These are phyloP conservation scores for Daldinia vernicosa DNA, from an alignment of 495 filamentous ascomycete species.

Conservation along the genomic window DNA sequence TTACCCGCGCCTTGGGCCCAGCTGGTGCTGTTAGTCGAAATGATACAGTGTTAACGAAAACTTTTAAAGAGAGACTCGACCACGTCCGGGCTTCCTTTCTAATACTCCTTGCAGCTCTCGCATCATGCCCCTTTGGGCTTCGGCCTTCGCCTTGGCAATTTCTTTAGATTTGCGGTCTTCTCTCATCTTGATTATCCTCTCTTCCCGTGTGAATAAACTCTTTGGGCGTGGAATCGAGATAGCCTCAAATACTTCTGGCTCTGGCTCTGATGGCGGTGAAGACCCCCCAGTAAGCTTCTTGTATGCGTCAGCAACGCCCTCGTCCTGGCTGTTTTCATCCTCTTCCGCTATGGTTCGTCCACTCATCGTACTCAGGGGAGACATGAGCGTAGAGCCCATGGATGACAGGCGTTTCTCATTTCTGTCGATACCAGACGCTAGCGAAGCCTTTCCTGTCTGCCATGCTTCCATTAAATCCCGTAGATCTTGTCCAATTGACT, in stretches of 20 bases:
- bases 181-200: conserved; percentile 86
- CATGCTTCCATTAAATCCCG: conserved; percentile 85
- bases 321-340: conserved; percentile 67
- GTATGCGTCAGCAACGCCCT: conserved; percentile 67
- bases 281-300: conserved; percentile 77
- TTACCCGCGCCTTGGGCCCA: conserved; percentile 33
- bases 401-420: conserved; percentile 76
- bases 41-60: conserved; percentile 34
- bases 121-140: conserved; percentile 87
- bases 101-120: conserved; percentile 69
- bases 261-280: conserved; percentile 47
- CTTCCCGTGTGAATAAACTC: conserved; percentile 80
- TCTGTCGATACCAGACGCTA: conserved; percentile 77
- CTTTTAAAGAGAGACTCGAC: conserved; percentile 42
- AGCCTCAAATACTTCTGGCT: conserved; percentile 90
- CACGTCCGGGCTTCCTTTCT: conserved; percentile 38
- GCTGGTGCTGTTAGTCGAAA: conserved; percentile 26
- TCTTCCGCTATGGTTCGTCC: conserved; percentile 87
- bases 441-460: conserved; percentile 81
- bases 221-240: conserved; percentile 80
- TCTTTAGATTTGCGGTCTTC: conserved; percentile 82
- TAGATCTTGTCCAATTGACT: conserved; percentile 90
- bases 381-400: conserved; percentile 71
- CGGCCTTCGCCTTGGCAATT: conserved; percentile 70
- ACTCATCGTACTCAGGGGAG: conserved; percentile 80